These are phyloP conservation scores for Penicillium cataractarum DNA, from an alignment of 495 filamentous ascomycete genomes.

Conservation along the genomic window DNA sequence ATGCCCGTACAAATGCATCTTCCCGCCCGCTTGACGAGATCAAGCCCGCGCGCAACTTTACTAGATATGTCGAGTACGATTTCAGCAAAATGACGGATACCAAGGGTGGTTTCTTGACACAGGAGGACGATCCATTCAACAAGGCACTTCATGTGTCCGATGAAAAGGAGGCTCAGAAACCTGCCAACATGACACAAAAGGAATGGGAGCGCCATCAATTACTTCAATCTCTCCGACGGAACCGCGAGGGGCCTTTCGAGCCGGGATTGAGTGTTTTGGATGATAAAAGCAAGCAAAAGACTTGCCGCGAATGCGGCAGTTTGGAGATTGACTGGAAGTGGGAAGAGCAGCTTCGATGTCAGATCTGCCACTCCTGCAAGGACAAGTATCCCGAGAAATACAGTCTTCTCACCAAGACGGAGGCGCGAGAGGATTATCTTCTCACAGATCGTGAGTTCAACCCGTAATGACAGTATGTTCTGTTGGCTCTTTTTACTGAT, in stretches of 20 bases:
- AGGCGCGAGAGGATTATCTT: slow-evolving; percentile 92
- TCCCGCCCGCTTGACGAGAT: slow-evolving; percentile 59
- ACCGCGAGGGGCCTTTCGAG: slow-evolving; percentile 82
- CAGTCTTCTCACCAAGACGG: slow-evolving; percentile 92
- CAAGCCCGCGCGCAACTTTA: slow-evolving; percentile 76
- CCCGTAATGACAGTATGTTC: background rate
- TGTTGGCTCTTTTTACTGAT: slow-evolving; percentile 2
- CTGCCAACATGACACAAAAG: slow-evolving; percentile 83
- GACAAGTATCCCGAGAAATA: slow-evolving; percentile 91
- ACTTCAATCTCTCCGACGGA: slow-evolving; percentile 65
- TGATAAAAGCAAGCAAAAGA: slow-evolving; percentile 63
- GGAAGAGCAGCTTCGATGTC: slow-evolving; percentile 76
- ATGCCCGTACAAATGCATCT: slow-evolving; percentile 54
- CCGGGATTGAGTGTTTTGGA: slow-evolving; percentile 76
- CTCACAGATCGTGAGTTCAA: slow-evolving; percentile 78
- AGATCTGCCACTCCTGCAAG: slow-evolving; percentile 78
- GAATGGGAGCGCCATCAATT: slow-evolving; percentile 90
- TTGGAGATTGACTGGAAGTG: slow-evolving; percentile 94
- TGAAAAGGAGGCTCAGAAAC: slow-evolving; percentile 64
- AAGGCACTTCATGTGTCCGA: slow-evolving; percentile 66
- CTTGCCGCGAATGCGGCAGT: slow-evolving; percentile 79
- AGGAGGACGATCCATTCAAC: slow-evolving; percentile 88
- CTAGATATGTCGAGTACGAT: slow-evolving; percentile 94
- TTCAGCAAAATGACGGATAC: slow-evolving; percentile 97
- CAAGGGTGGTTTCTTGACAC: slow-evolving; percentile 88